Evolutionary conservation across 2,329 filamentous ascomycete species (phyloP), one percentile per base, ranked within the genome.

Genomic region (Ophiostoma angusticollis): DNA sequence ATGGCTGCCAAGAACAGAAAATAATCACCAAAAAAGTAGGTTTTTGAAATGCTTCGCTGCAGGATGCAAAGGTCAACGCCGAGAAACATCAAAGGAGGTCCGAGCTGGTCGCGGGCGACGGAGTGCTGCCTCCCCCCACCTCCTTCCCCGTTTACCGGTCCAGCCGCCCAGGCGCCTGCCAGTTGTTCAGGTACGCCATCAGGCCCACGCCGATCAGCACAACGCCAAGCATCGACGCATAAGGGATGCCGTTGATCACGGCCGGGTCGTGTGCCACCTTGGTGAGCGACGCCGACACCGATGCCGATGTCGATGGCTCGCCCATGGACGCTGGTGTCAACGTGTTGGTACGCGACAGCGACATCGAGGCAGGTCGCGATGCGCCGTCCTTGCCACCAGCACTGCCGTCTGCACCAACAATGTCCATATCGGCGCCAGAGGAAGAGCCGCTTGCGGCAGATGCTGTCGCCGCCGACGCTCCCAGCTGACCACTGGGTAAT

Each of bases 141-240:
- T n/a, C n/a, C n/a, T n/a, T n/a, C n/a, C n/a, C n/a, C n/a, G n/a
- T n/a, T n/a, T 39, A 62, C 38, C 52, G 54, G 27, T 60, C 55
- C 31, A 60, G 44, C 36, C 54, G 59, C 18, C 38, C 24, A 57
- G 42, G 56, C 41, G 64, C 60, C 50, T 85, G 80, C 82, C 82
- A 89, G 37, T 80, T 80, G 53, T 91, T 91, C 49, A 91, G 68
- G 58, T 86, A 87, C 30, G 81, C 82, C 84, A 91, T 91, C 47
- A 91, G 58, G 12, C 84, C 81, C 63, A 91, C 80, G 23, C 84
- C 84, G 44, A 91, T 63, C 40, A 91, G 59, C 19, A 91, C 83
- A 23, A 91, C 84, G 9, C 84, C 80, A 32, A 91, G 60, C 72
- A 89, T 85, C 2, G 81, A 86, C 29, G 80, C 79, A 53, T 87